Base-by-base conservation (phyloP, 2,329 filamentous ascomycete genomes). In the Malbranchea zuffiana region DNA sequence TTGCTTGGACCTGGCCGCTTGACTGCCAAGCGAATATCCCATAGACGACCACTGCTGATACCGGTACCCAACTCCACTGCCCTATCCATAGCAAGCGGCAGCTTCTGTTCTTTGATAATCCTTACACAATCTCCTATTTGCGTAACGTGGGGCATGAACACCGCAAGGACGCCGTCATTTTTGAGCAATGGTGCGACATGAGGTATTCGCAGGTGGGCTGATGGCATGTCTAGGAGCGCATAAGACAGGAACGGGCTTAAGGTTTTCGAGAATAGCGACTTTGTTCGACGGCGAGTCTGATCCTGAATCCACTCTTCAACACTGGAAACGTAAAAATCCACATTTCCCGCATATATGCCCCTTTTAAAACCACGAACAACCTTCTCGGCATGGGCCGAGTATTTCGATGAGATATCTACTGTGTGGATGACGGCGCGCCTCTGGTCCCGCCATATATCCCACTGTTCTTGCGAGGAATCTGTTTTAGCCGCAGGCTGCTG, bases 81-180 rank as follows among this genome's bases (percentile, higher is more conserved):
- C 42, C 56, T 58, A 31, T 68, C 63, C 41, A 65, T 52, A 6
- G 59, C 44, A 30, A 78, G 65, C 1, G 74, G 73, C 36, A 83
- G 60, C 2, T 56, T 59, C 8, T 72, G 61, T 18, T 68, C 59
- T 40, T 68, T 69, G 20, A 76, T 69, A 25, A 63, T 55, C 30
- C 69, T 60, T 18, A 78, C 63, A 41, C 78, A 81, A 4, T 76
- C 69, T 26, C 70, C 75, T 38, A 88, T 80, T 55, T 88, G 83
- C 6, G 82, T 86, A 41, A 90, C 75, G 48, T 76, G 83, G 0
- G 83, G 83, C 45, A 75, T 77, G 60, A 86, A 90, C 1, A 85
- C 67, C 10, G 80, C 65, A 20, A 88, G 62, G 6, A 72, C 62
- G 0, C 77, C 82, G 49, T 81, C 72, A 1, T 71, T 66, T 25